phyloP scores from a whole-genome alignment of 2,329 filamentous ascomycete species.

The Verticillium nubilum region DNA sequence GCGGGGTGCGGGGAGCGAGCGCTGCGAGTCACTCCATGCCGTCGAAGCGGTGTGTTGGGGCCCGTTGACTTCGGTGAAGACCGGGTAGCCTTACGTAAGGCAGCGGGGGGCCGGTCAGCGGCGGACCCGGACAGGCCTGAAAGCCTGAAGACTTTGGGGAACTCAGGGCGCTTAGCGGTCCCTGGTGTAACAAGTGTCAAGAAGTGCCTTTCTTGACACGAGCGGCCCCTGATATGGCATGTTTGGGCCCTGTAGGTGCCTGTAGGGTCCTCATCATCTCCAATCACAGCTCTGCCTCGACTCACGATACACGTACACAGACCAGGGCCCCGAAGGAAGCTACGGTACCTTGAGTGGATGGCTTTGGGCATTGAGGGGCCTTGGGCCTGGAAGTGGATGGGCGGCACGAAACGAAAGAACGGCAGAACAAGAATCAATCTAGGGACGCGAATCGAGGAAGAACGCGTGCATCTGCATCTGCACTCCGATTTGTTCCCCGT shows the following conservation, averaged over 20 bases:
- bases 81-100: not conserved
- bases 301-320: not conserved
- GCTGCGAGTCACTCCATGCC: not conserved
- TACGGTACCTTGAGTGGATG: not conserved
- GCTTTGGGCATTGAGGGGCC: not conserved
- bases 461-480: not conserved
- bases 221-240: not conserved
- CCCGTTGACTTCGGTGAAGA: not conserved
- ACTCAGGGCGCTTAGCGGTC: no score
- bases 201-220: no score
- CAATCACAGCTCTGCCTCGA: not conserved
- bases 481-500: not conserved
- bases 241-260: not conserved
- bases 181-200: not conserved
- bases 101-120: not conserved
- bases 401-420: no score
- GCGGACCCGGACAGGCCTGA: not conserved
- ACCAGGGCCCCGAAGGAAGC: not conserved
- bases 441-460: no score
- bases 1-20: not conserved
- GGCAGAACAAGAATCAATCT: no score
- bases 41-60: not conserved
- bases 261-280: not conserved
- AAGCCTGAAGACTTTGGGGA: no score
- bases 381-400: no score